Conservation (phyloP, 2,329 filamentous ascomycete species). For the Cladosporium sp. region DNA sequence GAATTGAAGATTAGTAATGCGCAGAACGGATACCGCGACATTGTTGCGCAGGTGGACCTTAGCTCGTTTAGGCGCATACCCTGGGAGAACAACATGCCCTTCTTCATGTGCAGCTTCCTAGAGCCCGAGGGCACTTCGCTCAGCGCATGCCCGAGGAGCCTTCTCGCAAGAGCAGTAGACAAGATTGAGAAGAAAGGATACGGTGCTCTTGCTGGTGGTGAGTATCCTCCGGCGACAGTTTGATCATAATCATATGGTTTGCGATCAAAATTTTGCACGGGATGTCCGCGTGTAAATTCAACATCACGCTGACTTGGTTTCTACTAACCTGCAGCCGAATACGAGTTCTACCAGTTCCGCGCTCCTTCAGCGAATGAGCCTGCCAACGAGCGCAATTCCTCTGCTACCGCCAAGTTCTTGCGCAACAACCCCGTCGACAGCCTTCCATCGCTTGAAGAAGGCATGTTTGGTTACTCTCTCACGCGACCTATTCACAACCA, state of each 20-base stretch:
- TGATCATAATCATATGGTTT: no score
- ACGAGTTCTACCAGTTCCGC: conserved; percentile 92
- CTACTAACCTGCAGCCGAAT: conserved; percentile 65
- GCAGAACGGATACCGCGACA: conserved; percentile 83
- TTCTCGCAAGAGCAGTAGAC: conserved; percentile 67
- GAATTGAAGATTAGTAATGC: conserved; percentile 87
- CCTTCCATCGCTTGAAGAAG: conserved; percentile 81
- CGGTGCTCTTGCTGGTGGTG: conserved; percentile 86
- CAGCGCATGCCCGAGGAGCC: conserved; percentile 74
- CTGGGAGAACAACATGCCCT: conserved; percentile 84
- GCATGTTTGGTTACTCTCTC: conserved; percentile 94
- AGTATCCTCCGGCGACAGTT: conserved; percentile 34
- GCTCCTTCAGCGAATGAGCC: conserved; percentile 54
- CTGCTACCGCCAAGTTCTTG: conserved; percentile 73
- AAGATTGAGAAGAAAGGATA: conserved; percentile 70
- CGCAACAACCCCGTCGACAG: conserved; percentile 68
- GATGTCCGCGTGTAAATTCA: conserved; percentile 16
- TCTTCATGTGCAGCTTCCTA: conserved; percentile 80
- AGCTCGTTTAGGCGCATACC: conserved; percentile 78
- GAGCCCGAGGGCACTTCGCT: conserved; percentile 75
- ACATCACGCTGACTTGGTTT: conserved; percentile 23
- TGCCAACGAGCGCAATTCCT: conserved; percentile 58
- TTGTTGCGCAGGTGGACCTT: conserved; percentile 80
- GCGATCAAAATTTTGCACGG: neutral
- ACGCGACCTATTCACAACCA: conserved; percentile 86